These are phyloP conservation scores for Lepidium aucheri DNA, from an alignment of 345 rosid species.

Conservation along the genomic window DNA sequence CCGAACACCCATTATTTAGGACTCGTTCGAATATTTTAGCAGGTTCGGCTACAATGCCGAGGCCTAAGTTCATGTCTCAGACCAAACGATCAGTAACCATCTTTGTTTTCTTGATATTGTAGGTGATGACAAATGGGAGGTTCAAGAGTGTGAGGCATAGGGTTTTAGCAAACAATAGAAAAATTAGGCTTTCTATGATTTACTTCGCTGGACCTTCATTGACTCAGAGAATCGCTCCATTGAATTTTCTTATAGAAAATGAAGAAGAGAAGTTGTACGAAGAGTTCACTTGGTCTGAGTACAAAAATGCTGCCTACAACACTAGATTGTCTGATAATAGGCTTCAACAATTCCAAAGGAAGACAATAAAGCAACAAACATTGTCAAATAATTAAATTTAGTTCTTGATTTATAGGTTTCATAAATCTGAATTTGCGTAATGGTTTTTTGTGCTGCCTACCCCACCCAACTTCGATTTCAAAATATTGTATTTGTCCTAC, in stretches of 20 bases:
- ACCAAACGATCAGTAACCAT: background rate
- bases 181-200: constrained; percentile 73
- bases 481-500: too few species aligned
- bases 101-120: background rate
- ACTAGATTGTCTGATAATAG: constrained; percentile 62
- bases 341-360: constrained; percentile 44
- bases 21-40: too few species aligned
- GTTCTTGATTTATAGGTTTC: background rate
- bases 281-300: constrained; percentile 90
- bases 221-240: constrained; percentile 49
- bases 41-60: too few species aligned
- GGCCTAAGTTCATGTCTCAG: too few species aligned
- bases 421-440: background rate
- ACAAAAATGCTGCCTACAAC: constrained; percentile 54
- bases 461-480: too few species aligned
- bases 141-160: constrained; percentile 82
- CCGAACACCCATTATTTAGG: too few species aligned
- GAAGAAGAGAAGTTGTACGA: constrained; percentile 55
- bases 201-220: constrained; percentile 87
- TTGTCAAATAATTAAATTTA: background rate
- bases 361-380: background rate
- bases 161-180: constrained; percentile 47
- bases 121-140: constrained; percentile 94
- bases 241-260: constrained; percentile 42
- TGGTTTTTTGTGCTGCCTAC: too few species aligned